Evolutionary conservation across 1,284 basidiomycete species (phyloP), one percentile per base, ranked within the genome.

Genomic region (Fomitopsis palustris): DNA sequence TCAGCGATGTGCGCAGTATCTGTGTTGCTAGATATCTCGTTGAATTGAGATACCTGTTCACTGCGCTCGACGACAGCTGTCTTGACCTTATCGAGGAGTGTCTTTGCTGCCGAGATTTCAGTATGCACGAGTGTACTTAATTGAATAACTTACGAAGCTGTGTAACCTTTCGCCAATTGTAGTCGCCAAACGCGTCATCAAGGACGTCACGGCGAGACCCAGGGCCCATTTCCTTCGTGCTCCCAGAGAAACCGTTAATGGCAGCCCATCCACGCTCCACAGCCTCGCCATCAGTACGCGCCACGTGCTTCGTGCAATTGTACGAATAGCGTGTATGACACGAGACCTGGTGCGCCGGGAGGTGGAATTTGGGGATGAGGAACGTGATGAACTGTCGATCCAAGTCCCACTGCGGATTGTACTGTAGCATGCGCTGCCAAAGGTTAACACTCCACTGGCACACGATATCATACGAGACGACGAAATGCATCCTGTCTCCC

Each of bases 391-490:
- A 19, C 17, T 29, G 19, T 19, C 41, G 27, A 8, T 42, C 27
- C 9, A 23, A 37, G 33, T 57, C 37, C 8, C 10, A 42, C 16
- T 37, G 27, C 3, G n/a, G 25, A 8, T 39, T 21, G 25, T 57
- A 57, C 17, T 43, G 29, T 12, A 38, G 14, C 23, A 54, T 21
- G 3, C 43, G 57, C 2, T 45, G n/a, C 57, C 57, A 58, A 23
- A 66, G 39, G 29, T 64, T 55, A 3, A 53, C 57, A 21, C 23
- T 60, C 62, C 64, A 65, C 42, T 66, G 64, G 54, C 65, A 66
- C 7, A 62, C 62, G 38, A 66, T 63, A 55, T 65, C 64, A 45
- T 66, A 66, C 2, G 59, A 63, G 17, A 61, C 49, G 9, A 63
- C 39, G 14, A 66, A 3, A 7, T 31, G 16, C 4, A 17, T 29